phyloP scores from a whole-genome alignment of 2,329 filamentous ascomycete species.

The Furcasterigmium furcatum region DNA sequence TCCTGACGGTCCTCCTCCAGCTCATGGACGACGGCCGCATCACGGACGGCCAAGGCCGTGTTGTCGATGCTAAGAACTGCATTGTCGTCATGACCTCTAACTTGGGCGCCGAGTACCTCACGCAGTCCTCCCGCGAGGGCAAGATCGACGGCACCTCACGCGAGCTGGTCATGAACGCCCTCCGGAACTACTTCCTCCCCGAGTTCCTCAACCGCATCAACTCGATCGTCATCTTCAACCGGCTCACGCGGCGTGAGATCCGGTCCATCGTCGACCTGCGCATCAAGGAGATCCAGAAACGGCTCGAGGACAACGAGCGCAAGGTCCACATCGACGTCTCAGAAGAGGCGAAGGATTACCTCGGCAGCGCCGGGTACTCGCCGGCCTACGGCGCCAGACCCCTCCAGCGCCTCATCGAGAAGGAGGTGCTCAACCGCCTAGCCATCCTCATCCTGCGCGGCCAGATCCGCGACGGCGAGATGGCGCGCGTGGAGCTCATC shows the following conservation, averaged over 20 bases:
- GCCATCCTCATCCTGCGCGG: conserved; percentile 89
- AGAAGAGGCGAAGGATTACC: conserved; percentile 86
- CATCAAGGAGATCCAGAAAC: conserved; percentile 84
- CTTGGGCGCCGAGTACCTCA: conserved; percentile 89
- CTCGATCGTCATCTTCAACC: conserved; percentile 97
- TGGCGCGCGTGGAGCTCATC: conserved; percentile 72
- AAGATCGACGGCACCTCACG: conserved; percentile 80
- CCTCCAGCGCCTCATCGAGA: conserved; percentile 86
- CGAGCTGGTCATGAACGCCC: conserved; percentile 85
- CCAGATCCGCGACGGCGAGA: conserved; percentile 81
- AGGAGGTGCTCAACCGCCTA: conserved; percentile 91
- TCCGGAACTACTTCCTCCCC: conserved; percentile 94
- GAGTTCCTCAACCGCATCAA: conserved; percentile 99
- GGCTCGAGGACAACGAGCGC: conserved; percentile 78
- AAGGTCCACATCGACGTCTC: conserved; percentile 83
- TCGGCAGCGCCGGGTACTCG: conserved; percentile 88
- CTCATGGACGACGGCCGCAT: conserved; percentile 99
- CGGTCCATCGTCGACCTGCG: conserved; percentile 93
- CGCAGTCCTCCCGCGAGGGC: conserved; percentile 76
- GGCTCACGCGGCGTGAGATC: conserved; percentile 84
- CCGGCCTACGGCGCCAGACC: conserved; percentile 93
- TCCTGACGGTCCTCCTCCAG: conserved; percentile 94
- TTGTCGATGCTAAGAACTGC: conserved; percentile 95
- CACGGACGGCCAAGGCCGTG: conserved; percentile 92
- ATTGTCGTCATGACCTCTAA: conserved; percentile 99